phyloP scores from a whole-genome alignment of 495 filamentous ascomycete species.

The Baudoinia panamericana region DNA sequence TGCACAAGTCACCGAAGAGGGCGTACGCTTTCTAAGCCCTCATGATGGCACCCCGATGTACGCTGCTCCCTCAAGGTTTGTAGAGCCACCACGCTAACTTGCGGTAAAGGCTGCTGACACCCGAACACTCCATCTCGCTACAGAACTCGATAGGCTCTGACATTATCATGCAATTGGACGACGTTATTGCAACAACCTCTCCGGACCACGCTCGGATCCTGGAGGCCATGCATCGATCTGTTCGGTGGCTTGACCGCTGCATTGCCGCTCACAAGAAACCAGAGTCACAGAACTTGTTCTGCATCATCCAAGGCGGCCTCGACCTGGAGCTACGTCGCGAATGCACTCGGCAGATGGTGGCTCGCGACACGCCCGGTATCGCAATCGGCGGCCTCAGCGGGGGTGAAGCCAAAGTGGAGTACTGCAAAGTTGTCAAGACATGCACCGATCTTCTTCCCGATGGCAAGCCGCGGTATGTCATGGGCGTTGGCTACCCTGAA shows the following conservation, averaged over 20 bases:
- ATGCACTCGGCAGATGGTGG: conserved; percentile 84
- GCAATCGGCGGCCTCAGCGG: conserved; percentile 91
- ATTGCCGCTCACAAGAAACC: conserved; percentile 83
- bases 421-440: conserved; percentile 53
- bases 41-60: conserved; percentile 90
- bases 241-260: conserved; percentile 98
- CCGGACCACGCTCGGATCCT: conserved; percentile 75
- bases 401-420: conserved; percentile 59
- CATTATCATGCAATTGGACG: conserved; percentile 99
- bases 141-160: conserved; percentile 97
- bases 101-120: conserved; percentile 53
- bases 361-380: conserved; percentile 83
- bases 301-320: conserved; percentile 92
- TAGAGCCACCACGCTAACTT: not conserved
- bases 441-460: conserved; percentile 80
- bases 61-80: not conserved
- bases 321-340: conserved; percentile 76
- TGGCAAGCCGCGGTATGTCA: conserved; percentile 88
- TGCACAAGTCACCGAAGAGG: conserved; percentile 87
- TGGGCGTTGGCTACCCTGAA: conserved; percentile 95
- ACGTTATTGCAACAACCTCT: conserved; percentile 90
- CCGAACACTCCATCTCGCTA: conserved; percentile 90
- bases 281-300: conserved; percentile 84
- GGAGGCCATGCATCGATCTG: conserved; percentile 87
- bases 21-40: conserved; percentile 84